phyloP scores from a whole-genome alignment of 2,329 filamentous ascomycete genomes.

The Neonectria ditissima region DNA sequence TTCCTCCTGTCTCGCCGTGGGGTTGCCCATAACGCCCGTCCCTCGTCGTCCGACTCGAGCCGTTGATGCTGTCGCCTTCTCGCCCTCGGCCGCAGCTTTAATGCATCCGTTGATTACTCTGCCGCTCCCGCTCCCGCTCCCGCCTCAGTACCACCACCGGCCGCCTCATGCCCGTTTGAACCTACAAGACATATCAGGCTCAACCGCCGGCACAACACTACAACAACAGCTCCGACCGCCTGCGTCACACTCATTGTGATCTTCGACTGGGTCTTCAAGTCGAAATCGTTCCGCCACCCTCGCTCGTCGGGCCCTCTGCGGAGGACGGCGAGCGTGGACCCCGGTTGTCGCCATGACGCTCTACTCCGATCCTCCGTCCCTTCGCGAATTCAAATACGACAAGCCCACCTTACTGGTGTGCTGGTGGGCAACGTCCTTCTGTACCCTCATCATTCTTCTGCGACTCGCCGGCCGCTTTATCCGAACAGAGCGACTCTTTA shows the following conservation, averaged over 20 bases:
- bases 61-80: constrained; percentile 22
- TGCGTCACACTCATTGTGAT: constrained; percentile 17
- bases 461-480: constrained; percentile 88
- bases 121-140: constrained; percentile 27
- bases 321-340: constrained; percentile 70
- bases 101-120: constrained; percentile 41
- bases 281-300: constrained; percentile 40
- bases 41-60: constrained; percentile 6
- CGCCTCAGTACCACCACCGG: constrained; percentile 34
- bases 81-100: constrained; percentile 33
- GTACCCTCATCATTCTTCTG: constrained; percentile 83
- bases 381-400: constrained; percentile 65
- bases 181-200: constrained; percentile 23
- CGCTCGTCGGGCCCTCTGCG: constrained; percentile 70
- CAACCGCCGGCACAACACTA: constrained; percentile 22
- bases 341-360: constrained; percentile 61
- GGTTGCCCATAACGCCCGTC: constrained; percentile 9
- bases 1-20: constrained; percentile 11
- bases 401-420: constrained; percentile 95
- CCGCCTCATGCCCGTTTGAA: constrained; percentile 43
- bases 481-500: constrained; percentile 85
- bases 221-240: constrained; percentile 28
- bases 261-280: constrained; percentile 28
- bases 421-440: constrained; percentile 93
- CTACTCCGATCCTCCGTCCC: constrained; percentile 66